These are phyloP conservation scores for Thielaviopsis punctulata DNA, from an alignment of 2,329 filamentous ascomycete species.

Conservation along the genomic window DNA sequence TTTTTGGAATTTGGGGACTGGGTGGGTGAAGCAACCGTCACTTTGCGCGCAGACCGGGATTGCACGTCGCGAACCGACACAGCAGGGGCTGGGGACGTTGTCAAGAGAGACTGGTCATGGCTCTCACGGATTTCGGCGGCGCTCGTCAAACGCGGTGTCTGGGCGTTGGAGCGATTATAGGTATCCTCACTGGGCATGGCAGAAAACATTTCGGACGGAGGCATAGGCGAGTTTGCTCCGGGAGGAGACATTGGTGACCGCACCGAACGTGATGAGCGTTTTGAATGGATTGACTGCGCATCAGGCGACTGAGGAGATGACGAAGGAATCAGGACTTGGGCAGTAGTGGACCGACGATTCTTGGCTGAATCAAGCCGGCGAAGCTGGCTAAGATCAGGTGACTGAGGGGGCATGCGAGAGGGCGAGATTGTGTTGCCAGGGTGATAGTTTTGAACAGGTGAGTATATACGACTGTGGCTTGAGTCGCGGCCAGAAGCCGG, in stretches of 20 bases:
- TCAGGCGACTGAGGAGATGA: slow-evolving; percentile 1
- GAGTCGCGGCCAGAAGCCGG: background rate
- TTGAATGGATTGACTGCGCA: background rate
- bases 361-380: no score
- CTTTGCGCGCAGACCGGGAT: slow-evolving; percentile 3
- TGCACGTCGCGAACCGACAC: slow-evolving; percentile 5
- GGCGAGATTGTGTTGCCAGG: no score
- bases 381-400: no score
- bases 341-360: no score
- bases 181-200: background rate
- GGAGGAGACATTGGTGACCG: slow-evolving; percentile 5
- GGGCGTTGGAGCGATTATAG: background rate
- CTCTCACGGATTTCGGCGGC: slow-evolving; percentile 2
- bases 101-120: background rate
- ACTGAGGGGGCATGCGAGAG: no score
- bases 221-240: slow-evolving; percentile 4
- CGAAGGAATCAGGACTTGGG: slow-evolving; percentile 4
- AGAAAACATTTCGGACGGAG: slow-evolving; percentile 5
- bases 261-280: slow-evolving; percentile 5
- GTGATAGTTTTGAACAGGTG: background rate
- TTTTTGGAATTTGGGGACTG: slow-evolving; percentile 7
- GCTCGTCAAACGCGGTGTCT: slow-evolving; percentile 8
- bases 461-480: background rate
- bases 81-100: background rate
- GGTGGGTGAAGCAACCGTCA: slow-evolving; percentile 3